Percentiles rank a stretch among this genome's conserved stretches.
These are phyloP conservation scores for Penicillium capsulatum DNA, from an alignment of 2,329 filamentous ascomycete species.

Conservation along the genomic window DNA sequence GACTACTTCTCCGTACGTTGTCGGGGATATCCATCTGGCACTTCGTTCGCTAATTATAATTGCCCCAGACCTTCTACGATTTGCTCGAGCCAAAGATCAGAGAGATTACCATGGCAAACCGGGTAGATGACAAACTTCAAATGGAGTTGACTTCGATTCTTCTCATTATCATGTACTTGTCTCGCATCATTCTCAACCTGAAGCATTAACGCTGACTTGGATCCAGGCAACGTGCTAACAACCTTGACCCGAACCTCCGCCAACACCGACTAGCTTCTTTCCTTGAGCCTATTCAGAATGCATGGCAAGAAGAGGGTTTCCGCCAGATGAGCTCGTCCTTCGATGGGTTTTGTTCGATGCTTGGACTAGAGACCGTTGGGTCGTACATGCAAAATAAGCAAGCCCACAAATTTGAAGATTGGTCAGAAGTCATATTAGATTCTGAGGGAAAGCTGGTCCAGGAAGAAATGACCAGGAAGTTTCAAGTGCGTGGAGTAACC, in stretches of 20 bases:
- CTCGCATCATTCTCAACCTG: slow-evolving; percentile 8
- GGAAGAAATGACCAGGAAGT: slow-evolving; percentile 68
- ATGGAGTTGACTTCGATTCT: slow-evolving; percentile 86
- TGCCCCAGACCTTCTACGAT: slow-evolving; percentile 69
- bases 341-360: slow-evolving; percentile 69
- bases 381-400: slow-evolving; percentile 69
- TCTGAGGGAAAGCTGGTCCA: slow-evolving; percentile 75
- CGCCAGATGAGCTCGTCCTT: slow-evolving; percentile 69
- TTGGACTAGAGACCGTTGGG: slow-evolving; percentile 76
- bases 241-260: slow-evolving; percentile 66
- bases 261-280: slow-evolving; percentile 70
- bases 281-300: slow-evolving; percentile 71
- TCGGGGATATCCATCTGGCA: not conserved
- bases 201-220: slow-evolving; percentile 12
- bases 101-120: slow-evolving; percentile 68
- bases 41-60: not conserved
- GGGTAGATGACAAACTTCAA: slow-evolving; percentile 73
- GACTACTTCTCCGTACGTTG: slow-evolving; percentile 71
- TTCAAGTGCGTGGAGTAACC: slow-evolving; percentile 52
- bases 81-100: slow-evolving; percentile 78
- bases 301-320: slow-evolving; percentile 72
- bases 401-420: slow-evolving; percentile 74
- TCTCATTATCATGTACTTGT: slow-evolving; percentile 79
- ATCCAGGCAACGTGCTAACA: slow-evolving; percentile 69
- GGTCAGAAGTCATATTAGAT: slow-evolving; percentile 74